Evolutionary conservation across 805 yeast genomes (phyloP).

Genomic region (Kregervanrija delftensis): DNA sequence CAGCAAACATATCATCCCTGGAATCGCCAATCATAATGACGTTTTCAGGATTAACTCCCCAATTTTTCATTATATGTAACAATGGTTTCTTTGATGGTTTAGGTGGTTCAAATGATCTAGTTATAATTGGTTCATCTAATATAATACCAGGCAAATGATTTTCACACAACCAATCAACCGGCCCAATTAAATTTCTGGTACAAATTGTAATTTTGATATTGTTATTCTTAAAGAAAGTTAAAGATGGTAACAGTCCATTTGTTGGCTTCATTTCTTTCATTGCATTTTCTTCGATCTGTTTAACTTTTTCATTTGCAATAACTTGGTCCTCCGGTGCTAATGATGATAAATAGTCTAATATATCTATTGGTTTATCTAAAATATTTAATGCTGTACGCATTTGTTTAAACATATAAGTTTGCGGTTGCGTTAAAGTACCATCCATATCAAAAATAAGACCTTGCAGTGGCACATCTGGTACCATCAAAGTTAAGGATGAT

Average conservation of each 20-base stretch:
- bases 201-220: constrained; percentile 47
- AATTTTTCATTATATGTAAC: constrained; percentile 42
- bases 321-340: constrained; percentile 30
- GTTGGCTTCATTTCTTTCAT: constrained; percentile 52
- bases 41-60: constrained; percentile 40
- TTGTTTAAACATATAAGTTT: constrained; percentile 36
- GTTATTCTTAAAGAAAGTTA: constrained; percentile 23
- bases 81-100: constrained; percentile 65
- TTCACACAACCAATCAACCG: constrained; percentile 45
- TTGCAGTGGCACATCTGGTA: constrained; percentile 20
- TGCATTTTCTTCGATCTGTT: constrained; percentile 52
- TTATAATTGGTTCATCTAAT: constrained; percentile 45
- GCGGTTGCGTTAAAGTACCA: constrained; percentile 67
- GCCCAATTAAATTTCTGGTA: constrained; percentile 50
- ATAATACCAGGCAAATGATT: constrained; percentile 32
- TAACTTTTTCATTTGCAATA: constrained; percentile 40
- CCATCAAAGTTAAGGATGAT: too few relatives aligned
- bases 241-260: constrained; percentile 37
- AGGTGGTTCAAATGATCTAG: constrained; percentile 60
- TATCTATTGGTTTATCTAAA: constrained; percentile 37
- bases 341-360: constrained; percentile 40
- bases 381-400: constrained; percentile 58
- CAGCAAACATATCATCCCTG: constrained; percentile 60
- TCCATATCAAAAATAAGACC: constrained; percentile 76
- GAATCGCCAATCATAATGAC: constrained; percentile 73